Conservation (phyloP, 331 rosid species). For the Cucumis variabilis region DNA sequence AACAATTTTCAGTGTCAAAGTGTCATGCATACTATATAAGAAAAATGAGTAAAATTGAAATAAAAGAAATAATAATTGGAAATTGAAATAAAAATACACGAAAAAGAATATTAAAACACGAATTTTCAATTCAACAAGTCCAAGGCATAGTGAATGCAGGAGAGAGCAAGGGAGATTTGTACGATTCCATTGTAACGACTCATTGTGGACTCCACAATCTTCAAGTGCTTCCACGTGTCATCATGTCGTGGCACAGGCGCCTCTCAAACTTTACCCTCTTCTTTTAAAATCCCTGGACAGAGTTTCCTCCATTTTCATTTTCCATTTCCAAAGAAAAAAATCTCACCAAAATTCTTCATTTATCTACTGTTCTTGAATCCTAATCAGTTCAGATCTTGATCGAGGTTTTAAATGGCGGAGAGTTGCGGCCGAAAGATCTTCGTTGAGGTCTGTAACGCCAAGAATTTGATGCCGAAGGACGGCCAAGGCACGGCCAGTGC, state of each 20-base stretch:
- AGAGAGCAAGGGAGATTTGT: background rate
- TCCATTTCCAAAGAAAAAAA: background rate
- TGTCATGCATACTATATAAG: no score
- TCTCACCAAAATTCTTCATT: background rate
- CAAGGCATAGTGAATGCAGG: no score
- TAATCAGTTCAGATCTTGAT: background rate
- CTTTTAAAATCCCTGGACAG: conserved; percentile 23
- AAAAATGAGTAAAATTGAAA: no score
- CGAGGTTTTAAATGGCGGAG: conserved; percentile 15
- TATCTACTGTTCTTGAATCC: background rate
- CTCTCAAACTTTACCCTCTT: conserved; percentile 24
- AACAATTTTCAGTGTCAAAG: no score
- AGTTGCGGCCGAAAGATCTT: conserved; percentile 57
- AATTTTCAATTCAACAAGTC: no score
- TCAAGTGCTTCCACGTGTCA: conserved; percentile 48
- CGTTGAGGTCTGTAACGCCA: conserved; percentile 77
- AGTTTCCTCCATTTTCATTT: background rate
- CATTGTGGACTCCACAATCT: background rate
- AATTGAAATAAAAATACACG: no score
- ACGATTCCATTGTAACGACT: background rate
- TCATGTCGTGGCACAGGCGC: conserved; percentile 58
- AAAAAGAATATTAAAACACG: no score
- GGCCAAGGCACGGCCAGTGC: conserved; percentile 99
- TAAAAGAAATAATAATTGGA: no score
- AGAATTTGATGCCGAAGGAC: conserved; percentile 92